Evolutionary conservation across 2,329 filamentous ascomycete genomes (phyloP).

Genomic region (Penicillium brasilianum): DNA sequence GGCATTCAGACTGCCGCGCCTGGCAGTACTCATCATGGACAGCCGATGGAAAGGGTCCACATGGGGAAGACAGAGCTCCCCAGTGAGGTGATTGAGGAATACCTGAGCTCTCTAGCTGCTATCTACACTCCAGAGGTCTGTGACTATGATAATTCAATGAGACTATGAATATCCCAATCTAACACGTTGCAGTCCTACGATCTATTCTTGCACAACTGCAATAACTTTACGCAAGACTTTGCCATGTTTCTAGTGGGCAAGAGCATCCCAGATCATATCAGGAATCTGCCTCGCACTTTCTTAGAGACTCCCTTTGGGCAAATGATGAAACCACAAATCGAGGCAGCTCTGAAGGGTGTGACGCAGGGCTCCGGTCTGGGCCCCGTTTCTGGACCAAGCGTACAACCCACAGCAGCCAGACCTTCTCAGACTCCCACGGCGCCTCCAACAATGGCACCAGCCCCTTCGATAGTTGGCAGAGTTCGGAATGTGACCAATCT

Average conservation of each 20-base stretch:
- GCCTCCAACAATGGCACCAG: slow-evolving; percentile 22
- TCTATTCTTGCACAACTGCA: slow-evolving; percentile 90
- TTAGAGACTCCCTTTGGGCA: slow-evolving; percentile 85
- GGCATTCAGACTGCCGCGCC: slow-evolving; percentile 82
- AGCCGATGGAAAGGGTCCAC: slow-evolving; percentile 74
- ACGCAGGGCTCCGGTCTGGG: slow-evolving; percentile 60
- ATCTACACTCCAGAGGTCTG: slow-evolving; percentile 79
- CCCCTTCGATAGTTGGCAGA: slow-evolving; percentile 40
- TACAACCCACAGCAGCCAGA: slow-evolving; percentile 14
- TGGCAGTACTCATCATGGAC: slow-evolving; percentile 83
- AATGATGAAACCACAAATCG: slow-evolving; percentile 80
- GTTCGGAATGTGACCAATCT: slow-evolving; percentile 68
- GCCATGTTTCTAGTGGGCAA: slow-evolving; percentile 86
- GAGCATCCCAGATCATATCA: slow-evolving; percentile 86
- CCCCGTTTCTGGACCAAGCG: slow-evolving; percentile 25
- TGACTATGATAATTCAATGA: neutral
- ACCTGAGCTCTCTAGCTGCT: slow-evolving; percentile 78
- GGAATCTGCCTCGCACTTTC: slow-evolving; percentile 81
- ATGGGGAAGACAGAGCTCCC: slow-evolving; percentile 81
- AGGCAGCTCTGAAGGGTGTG: slow-evolving; percentile 65
- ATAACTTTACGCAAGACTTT: slow-evolving; percentile 95
- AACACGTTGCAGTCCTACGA: slow-evolving; percentile 73
- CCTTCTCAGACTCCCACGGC: slow-evolving; percentile 23
- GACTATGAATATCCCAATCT: slow-evolving; percentile 6
- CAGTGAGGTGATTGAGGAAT: slow-evolving; percentile 81